A percentile compares a stretch with the other conserved stretches of the same genome.
These are phyloP conservation scores for Hyaloscypha finlandica DNA, from an alignment of 495 filamentous ascomycete species.

Conservation along the genomic window DNA sequence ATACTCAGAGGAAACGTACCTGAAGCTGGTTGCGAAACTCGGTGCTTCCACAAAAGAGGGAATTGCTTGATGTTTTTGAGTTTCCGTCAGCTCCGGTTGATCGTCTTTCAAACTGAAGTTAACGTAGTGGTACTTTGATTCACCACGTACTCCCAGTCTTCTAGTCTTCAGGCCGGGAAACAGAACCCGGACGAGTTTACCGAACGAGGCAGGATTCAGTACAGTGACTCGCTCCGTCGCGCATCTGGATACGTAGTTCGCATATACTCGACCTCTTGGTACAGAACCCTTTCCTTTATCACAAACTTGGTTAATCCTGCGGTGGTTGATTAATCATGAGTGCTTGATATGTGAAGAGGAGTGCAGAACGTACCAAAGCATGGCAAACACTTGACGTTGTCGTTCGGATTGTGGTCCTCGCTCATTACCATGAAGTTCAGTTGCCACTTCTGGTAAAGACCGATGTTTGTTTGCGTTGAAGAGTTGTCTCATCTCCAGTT, in stretches of 20 bases:
- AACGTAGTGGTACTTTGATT: conserved; percentile 98
- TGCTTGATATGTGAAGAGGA: not conserved
- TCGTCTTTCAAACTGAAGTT: conserved; percentile 75
- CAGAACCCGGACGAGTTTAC: conserved; percentile 92
- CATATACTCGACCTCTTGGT: conserved; percentile 88
- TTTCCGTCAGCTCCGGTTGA: conserved; percentile 47
- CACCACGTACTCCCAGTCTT: conserved; percentile 86
- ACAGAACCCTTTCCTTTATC: conserved; percentile 80
- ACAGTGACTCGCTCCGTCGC: conserved; percentile 90
- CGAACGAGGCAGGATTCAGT: conserved; percentile 94
- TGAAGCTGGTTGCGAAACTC: conserved; percentile 43
- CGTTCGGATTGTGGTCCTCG: conserved; percentile 81
- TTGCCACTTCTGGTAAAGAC: conserved; percentile 77
- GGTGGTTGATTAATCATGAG: not conserved
- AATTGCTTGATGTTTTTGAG: conserved; percentile 35
- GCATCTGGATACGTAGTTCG: conserved; percentile 87
- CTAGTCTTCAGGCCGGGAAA: conserved; percentile 94
- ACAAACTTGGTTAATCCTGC: conserved; percentile 83
- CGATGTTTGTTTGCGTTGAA: conserved; percentile 75
- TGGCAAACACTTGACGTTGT: conserved; percentile 94
- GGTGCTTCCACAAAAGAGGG: conserved; percentile 42
- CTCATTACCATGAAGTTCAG: conserved; percentile 65
- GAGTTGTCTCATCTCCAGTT: conserved; percentile 86
- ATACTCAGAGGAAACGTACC: conserved; percentile 33
- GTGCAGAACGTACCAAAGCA: conserved; percentile 76